Percentiles rank a stretch among this genome's conserved stretches.
These are phyloP conservation scores for Epichloe coenophiala DNA, from an alignment of 2,329 filamentous ascomycete species.

Conservation along the genomic window DNA sequence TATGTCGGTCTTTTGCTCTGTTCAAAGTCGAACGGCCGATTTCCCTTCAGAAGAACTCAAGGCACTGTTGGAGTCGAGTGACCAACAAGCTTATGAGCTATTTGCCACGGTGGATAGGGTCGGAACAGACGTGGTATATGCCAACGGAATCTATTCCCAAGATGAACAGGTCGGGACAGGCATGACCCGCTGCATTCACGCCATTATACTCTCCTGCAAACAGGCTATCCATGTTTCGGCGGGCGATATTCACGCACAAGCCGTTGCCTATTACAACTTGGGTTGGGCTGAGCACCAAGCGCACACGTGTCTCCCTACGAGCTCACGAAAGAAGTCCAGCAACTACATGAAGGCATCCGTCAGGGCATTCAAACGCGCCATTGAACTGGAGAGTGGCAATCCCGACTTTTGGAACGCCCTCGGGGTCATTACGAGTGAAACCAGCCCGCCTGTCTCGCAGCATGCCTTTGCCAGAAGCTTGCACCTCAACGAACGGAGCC, in stretches of 20 bases:
- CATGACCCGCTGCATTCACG: constrained; percentile 48
- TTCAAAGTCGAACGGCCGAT: constrained; percentile 51
- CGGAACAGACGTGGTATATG: constrained; percentile 29
- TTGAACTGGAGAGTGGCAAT: constrained; percentile 89
- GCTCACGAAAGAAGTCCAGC: constrained; percentile 42
- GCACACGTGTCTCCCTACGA: constrained; percentile 48
- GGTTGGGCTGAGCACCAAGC: constrained; percentile 87
- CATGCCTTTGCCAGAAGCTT: constrained; percentile 86
- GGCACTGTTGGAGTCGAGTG: constrained; percentile 40
- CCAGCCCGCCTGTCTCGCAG: constrained; percentile 80
- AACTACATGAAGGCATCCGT: constrained; percentile 70
- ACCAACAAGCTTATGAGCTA: constrained; percentile 43
- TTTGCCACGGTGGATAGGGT: constrained; percentile 58
- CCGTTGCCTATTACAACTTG: constrained; percentile 93
- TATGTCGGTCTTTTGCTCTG: constrained; percentile 67
- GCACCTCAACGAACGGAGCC: constrained; percentile 80
- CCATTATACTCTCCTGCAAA: constrained; percentile 76
- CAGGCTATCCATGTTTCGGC: constrained; percentile 62
- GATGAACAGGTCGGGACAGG: constrained; percentile 35
- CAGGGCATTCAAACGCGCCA: constrained; percentile 85
- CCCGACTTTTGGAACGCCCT: constrained; percentile 95
- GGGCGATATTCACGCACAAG: constrained; percentile 71
- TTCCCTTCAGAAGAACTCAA: constrained; percentile 48
- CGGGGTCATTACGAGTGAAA: constrained; percentile 74
- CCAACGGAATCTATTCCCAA: constrained; percentile 30